phyloP scores from a whole-genome alignment of 192 early-diverging fungal species.

The Podila epigama region DNA sequence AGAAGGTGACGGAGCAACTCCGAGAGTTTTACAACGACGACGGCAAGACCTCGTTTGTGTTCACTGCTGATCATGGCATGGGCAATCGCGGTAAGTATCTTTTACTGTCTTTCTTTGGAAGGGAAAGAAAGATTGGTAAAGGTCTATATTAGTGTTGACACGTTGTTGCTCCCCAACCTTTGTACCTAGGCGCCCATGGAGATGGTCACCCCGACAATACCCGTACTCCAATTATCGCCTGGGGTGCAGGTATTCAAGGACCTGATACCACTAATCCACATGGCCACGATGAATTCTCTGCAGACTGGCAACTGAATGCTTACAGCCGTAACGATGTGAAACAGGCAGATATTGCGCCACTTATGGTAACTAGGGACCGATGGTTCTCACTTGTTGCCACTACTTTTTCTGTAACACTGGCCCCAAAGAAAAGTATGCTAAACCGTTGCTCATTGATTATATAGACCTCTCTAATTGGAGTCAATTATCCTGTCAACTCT shows the following conservation, averaged over 20 bases:
- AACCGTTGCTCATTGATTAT: background rate
- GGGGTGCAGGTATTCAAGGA: conserved; percentile 89
- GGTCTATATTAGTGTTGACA: too few relatives aligned
- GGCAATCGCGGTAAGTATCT: conserved; percentile 73
- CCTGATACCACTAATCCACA: conserved; percentile 60
- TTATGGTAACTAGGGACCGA: conserved; percentile 71
- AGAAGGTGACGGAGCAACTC: conserved; percentile 70
- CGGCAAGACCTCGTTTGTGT: conserved; percentile 86
- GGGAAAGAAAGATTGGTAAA: too few relatives aligned
- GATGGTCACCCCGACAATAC: conserved; percentile 97
- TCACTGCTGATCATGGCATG: conserved; percentile 98
- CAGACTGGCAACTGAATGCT: conserved; percentile 70
- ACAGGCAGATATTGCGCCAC: conserved; percentile 95
- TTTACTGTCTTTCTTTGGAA: background rate
- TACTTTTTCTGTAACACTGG: too few relatives aligned
- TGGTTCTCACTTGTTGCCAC: too few relatives aligned
- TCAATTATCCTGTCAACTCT: conserved; percentile 92
- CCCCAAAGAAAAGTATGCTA: background rate
- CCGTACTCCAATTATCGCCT: conserved; percentile 90
- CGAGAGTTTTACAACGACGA: conserved; percentile 83
- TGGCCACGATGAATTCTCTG: conserved; percentile 83
- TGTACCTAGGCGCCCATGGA: conserved; percentile 79
- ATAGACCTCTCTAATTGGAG: conserved; percentile 83
- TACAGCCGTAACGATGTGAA: conserved; percentile 82
- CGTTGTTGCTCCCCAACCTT: too few relatives aligned